Base-by-base conservation (phyloP, 176 grass and related monocot species). In the Lolium perenne region DNA sequence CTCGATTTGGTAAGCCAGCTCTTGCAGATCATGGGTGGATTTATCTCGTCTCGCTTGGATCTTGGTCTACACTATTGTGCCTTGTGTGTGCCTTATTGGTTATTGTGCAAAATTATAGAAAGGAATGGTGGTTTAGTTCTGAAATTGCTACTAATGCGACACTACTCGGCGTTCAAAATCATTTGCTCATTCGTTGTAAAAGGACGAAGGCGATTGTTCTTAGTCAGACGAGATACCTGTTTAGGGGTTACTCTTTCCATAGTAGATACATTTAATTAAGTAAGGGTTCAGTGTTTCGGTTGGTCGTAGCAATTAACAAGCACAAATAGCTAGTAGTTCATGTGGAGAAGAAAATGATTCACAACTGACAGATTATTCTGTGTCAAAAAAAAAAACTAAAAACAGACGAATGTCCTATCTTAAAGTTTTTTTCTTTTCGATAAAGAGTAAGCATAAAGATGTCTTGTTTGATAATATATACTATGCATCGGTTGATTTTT, bases 1-100 rank as follows among this genome's bases (percentile, higher is more conserved):
- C 49, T 32, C n/a, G 48, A 70, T 54, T 82, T 9, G 80, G 66
- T 43, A 40, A 71, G 59, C 43, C 43, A 45, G 17, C 43, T 80
- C 67, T 41, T 18, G 38, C 67, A 70, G 16, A 41, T 40, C 67
- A 70, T 18, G 38, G 17, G 38, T 70, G 38, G 57, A 64, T 46
- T 43, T 79, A 61, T 23, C 76, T 41, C 56, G 18, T n/a, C 38
- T 10, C n/a, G 21, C n/a, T 59, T 45, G 56, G 38, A 45, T 79
- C n/a, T 79, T 15, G 56, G 77, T 16, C 6, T 7, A 58, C 75
- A 12, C 17, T 40, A 10, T 57, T 57, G 75, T 38, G 26, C 65
- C 35, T 68, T 38, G 17, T 7, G 51, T 10, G 65, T 20, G 67
- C 67, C 40, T 17, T 70, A 16, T 56, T 56, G 35, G 38, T 17